Evolutionary conservation across 139 green algal species (phyloP), one percentile per base, ranked within the genome.

Genomic region (Protoeuglena noctilucae): DNA sequence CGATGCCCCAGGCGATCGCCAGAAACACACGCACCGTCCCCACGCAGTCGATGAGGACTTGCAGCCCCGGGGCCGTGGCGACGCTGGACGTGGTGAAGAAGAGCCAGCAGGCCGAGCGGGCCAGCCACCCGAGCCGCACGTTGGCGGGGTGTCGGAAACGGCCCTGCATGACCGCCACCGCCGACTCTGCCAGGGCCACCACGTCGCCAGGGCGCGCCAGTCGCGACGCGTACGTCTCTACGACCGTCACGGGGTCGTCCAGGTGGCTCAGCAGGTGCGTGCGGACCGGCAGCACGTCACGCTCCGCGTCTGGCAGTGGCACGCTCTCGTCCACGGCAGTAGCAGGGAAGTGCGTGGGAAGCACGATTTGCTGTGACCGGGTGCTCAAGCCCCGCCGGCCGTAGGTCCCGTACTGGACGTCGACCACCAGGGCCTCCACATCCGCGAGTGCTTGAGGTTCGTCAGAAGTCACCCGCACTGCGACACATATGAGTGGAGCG

Each of bases 181-280:
- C 30, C 19, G 26, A 43, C 53, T 62, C 53, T 9, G 47, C 61
- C n/a, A 67, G 27, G 47, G 23, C 40, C 28, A 66, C 19, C 25
- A 66, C 23, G 26, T 59, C 34, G 7, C 60, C 51, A n/a, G 51
- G 17, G 9, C 55, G 24, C n/a, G 26, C 26, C 19, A 34, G 21
- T 5, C 19, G 43, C 26, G 16, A 18, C 19, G 49, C 56, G 28
- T 58, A 63, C 22, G n/a, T 12, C 23, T 65, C 27, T 9, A 63
- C 27, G 24, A 70, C 46, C 17, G 12, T 9, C 4, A 73, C 26
- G 7, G 69, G 69, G 55, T 77, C 68, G 50, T 77, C 69, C 7
- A 69, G 51, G 52, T 77, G 69, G 53, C 51, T 70, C 6, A 77
- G 68, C n/a, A 77, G 68, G 62, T 77, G 69, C 2, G 69, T 77